phyloP scores from a whole-genome alignment of 345 rosid genomes.

The Litchi chinensis region DNA sequence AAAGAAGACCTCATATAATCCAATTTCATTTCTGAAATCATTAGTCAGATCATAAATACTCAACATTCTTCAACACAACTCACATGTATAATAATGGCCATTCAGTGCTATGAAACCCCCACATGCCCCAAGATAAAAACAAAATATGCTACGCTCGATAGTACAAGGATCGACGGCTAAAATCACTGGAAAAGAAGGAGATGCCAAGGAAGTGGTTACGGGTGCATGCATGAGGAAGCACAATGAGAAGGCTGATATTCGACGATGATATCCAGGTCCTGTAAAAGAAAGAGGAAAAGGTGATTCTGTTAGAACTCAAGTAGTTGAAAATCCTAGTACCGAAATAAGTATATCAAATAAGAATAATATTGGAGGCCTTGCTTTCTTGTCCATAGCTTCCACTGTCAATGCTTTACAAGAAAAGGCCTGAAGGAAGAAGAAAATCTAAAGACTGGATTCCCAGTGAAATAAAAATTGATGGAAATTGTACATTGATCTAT shows the following conservation, averaged over 20 bases:
- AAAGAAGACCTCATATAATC: neutral
- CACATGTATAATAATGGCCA: neutral
- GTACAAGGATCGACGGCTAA: neutral
- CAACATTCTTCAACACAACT: neutral
- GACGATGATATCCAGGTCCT: neutral
- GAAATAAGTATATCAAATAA: neutral
- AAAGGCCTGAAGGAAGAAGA: no score
- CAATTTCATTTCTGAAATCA: neutral
- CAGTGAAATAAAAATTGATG: neutral
- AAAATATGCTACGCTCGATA: neutral
- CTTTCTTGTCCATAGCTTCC: no score
- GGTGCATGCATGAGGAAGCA: neutral
- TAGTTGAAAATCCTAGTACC: neutral
- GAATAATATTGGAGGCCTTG: no score
- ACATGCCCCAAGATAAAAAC: constrained; percentile 9
- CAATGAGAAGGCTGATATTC: neutral
- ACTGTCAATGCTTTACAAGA: no score
- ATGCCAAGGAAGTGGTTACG: neutral
- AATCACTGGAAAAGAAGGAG: neutral
- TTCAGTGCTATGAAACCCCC: no score
- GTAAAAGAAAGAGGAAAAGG: neutral
- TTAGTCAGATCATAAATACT: neutral
- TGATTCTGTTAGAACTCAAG: neutral
- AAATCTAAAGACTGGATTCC: no score
- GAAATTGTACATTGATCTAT: neutral